Percentiles rank a stretch among this genome's conserved stretches.
phyloP scores from a whole-genome alignment of 2,329 filamentous ascomycete species.

The Huntiella abstrusa region DNA sequence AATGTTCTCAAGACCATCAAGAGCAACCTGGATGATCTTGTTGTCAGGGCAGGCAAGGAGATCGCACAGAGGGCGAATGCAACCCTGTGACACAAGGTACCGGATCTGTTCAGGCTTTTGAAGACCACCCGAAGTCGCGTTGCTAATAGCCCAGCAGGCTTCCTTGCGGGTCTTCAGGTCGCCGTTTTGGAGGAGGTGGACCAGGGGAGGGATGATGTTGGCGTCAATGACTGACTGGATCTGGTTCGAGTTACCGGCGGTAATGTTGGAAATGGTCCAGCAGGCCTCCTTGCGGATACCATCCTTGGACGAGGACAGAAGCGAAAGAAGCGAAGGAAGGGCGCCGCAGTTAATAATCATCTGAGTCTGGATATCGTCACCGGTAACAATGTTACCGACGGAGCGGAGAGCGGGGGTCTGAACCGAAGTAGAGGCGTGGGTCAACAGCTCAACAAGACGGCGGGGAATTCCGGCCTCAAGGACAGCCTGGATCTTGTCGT shows the following conservation, averaged over 20 bases:
- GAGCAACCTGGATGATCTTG: slow-evolving; percentile 98
- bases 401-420: slow-evolving; percentile 94
- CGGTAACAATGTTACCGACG: slow-evolving; percentile 96
- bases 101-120: slow-evolving; percentile 98
- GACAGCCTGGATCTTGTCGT: slow-evolving; percentile 98
- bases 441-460: slow-evolving; percentile 85
- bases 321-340: slow-evolving; percentile 75
- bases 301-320: slow-evolving; percentile 93
- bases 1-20: slow-evolving; percentile 97
- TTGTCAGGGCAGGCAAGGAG: slow-evolving; percentile 92
- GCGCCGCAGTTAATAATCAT: slow-evolving; percentile 98
- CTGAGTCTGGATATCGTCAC: slow-evolving; percentile 95
- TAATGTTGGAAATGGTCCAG: slow-evolving; percentile 99
- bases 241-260: slow-evolving; percentile 90
- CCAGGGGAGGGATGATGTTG: slow-evolving; percentile 89
- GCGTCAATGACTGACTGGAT: slow-evolving; percentile 94
- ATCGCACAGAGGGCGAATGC: slow-evolving; percentile 94
- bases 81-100: slow-evolving; percentile 81
- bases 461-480: slow-evolving; percentile 97
- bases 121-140: slow-evolving; percentile 88
- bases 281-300: slow-evolving; percentile 98
- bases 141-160: slow-evolving; percentile 98
- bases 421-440: slow-evolving; percentile 95
- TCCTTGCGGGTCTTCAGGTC: slow-evolving; percentile 99
- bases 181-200: slow-evolving; percentile 87